Evolutionary conservation across 805 yeast genomes (phyloP).

Genomic region (Myxozyma nipponensis): DNA sequence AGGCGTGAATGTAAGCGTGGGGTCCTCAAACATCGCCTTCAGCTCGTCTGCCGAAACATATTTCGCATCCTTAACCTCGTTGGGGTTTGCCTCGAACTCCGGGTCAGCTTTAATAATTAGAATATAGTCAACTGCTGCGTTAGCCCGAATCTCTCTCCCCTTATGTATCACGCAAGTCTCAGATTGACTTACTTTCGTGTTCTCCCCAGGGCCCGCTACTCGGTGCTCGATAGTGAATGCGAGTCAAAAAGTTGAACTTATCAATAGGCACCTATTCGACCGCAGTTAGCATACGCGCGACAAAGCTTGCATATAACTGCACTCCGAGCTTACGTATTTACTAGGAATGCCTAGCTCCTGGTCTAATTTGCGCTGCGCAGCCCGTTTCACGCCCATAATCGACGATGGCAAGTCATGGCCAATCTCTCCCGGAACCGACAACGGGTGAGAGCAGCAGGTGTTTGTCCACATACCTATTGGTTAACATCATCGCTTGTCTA

Average conservation of each 20-base stretch:
- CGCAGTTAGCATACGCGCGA: not conserved
- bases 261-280: slow-evolving; percentile 46
- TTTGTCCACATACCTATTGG: slow-evolving; percentile 81
- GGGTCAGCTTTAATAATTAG: slow-evolving; percentile 64
- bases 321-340: slow-evolving; percentile 40
- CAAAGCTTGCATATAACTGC: slow-evolving; percentile 17
- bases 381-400: slow-evolving; percentile 72
- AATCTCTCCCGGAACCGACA: slow-evolving; percentile 75
- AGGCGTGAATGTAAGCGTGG: slow-evolving; percentile 75
- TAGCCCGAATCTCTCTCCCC: not conserved
- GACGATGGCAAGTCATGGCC: slow-evolving; percentile 62
- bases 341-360: slow-evolving; percentile 87
- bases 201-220: slow-evolving; percentile 88
- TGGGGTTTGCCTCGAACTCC: slow-evolving; percentile 55
- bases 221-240: slow-evolving; percentile 91
- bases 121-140: slow-evolving; percentile 66
- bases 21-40: slow-evolving; percentile 69
- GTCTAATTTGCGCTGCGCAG: slow-evolving; percentile 86
- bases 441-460: slow-evolving; percentile 97
- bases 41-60: slow-evolving; percentile 70
- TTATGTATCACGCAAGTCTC: too few species aligned
- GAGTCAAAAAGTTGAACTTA: slow-evolving; percentile 74
- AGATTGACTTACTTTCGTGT: slow-evolving; percentile 56
- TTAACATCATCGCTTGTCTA: not conserved
- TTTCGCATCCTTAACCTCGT: slow-evolving; percentile 78